A percentile compares a stretch with the other conserved stretches of the same genome.
These are phyloP conservation scores for Hamamelis virginiana DNA, from an alignment of 164 flowering plant species.

Conservation along the genomic window DNA sequence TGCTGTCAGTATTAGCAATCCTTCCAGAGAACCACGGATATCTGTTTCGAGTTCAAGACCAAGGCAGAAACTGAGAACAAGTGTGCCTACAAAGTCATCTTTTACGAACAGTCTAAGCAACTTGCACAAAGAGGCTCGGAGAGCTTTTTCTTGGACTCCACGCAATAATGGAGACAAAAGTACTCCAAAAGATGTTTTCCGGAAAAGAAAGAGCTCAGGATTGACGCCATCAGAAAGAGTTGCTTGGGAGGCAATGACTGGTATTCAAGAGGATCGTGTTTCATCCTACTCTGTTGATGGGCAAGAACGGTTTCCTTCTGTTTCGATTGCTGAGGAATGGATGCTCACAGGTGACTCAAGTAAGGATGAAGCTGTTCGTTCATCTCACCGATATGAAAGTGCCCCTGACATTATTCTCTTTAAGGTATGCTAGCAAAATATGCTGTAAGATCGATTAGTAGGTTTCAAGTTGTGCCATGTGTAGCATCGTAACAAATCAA, in stretches of 20 bases:
- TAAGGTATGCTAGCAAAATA: slow-evolving; percentile 51
- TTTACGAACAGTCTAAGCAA: slow-evolving; percentile 81
- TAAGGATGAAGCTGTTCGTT: slow-evolving; percentile 87
- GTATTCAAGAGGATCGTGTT: slow-evolving; percentile 83
- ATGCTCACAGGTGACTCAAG: slow-evolving; percentile 80
- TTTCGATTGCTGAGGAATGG: slow-evolving; percentile 88
- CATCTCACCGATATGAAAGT: slow-evolving; percentile 88
- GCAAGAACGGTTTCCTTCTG: slow-evolving; percentile 86
- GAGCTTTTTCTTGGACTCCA: slow-evolving; percentile 96
- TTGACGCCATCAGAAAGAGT: slow-evolving; percentile 74
- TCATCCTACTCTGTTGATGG: slow-evolving; percentile 67
- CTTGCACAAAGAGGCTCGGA: slow-evolving; percentile 92
- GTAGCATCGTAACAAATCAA: background rate
- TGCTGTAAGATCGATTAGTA: background rate
- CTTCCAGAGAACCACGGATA: slow-evolving; percentile 71
- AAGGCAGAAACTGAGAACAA: slow-evolving; percentile 64
- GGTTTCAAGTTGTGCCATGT: background rate
- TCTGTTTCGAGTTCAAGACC: slow-evolving; percentile 61
- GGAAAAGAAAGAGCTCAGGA: slow-evolving; percentile 95
- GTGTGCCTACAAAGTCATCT: slow-evolving; percentile 61
- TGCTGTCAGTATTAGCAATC: slow-evolving; percentile 58
- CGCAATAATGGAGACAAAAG: slow-evolving; percentile 68
- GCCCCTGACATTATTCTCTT: slow-evolving; percentile 92
- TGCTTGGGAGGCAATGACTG: slow-evolving; percentile 96
- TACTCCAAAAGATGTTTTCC: slow-evolving; percentile 72